Conservation (phyloP, 2,329 filamentous ascomycete species). For the Macrophomina phaseolina region DNA sequence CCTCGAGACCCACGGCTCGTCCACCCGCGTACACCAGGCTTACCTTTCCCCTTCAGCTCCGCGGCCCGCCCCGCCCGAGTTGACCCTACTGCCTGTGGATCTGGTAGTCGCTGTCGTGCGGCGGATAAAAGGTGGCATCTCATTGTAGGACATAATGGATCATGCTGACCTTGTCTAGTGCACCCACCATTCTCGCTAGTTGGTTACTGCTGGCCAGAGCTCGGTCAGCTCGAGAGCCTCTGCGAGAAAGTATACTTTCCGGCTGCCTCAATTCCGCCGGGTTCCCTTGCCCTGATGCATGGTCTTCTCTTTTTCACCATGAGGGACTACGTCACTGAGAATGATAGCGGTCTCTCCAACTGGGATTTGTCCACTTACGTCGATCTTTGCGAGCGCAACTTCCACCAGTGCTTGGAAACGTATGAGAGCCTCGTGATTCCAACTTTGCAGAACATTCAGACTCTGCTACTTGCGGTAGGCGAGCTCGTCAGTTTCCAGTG, state of each 20-base stretch:
- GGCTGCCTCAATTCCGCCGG: constrained; percentile 48
- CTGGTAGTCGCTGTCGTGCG: constrained; percentile 36
- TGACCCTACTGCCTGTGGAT: constrained; percentile 42
- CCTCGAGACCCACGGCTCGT: constrained; percentile 33
- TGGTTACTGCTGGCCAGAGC: background rate
- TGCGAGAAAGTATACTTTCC: constrained; percentile 53
- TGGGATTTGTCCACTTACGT: constrained; percentile 40
- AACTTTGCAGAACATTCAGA: constrained; percentile 45
- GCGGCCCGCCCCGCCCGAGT: background rate
- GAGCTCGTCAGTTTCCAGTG: too few species aligned
- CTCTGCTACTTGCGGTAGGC: constrained; percentile 39
- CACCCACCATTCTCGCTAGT: constrained; percentile 20
- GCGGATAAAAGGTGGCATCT: constrained; percentile 37
- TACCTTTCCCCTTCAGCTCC: constrained; percentile 1
- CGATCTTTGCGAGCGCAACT: constrained; percentile 49
- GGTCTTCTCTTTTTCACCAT: constrained; percentile 48
- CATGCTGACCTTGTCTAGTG: too few species aligned
- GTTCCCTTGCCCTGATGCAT: constrained; percentile 48
- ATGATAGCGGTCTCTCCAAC: constrained; percentile 31
- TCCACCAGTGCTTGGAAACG: constrained; percentile 47
- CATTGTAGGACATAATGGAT: too few species aligned
- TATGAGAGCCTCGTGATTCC: constrained; percentile 36
- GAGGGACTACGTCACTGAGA: constrained; percentile 36
- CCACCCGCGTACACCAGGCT: constrained; percentile 31
- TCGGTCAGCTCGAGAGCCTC: constrained; percentile 1